Evolutionary conservation across 768 basidiomycete genomes (phyloP), one percentile per base, ranked within the genome.

Genomic region (Rossbeevera mucosa): DNA sequence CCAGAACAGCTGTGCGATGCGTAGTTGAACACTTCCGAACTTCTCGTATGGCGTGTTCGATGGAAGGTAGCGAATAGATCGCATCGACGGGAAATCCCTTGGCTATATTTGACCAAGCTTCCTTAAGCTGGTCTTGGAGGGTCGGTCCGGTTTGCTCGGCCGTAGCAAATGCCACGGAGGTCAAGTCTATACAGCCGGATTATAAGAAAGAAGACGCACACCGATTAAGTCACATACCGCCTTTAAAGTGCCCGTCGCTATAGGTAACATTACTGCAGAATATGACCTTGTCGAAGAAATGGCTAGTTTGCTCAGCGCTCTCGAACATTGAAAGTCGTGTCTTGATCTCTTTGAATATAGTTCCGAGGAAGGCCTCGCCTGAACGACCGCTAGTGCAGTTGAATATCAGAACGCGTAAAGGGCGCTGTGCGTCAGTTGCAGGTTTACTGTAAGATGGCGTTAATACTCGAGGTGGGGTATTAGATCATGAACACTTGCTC

Each of bases 251-350:
- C 0, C 96, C 96, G 56, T 91, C 85, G 1, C 81, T 78, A 63
- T 95, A 99, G 0, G 96, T 99, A 28, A 96, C 88, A 67, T 98
- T 99, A 44, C 93, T 85, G 71, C 94, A 98, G 70, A 99, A 98
- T 43, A 98, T 81, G 52, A 94, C 89, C 46, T 85, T 80, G 62
- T 91, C 80, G 59, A 96, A 96, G 62, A 91, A 85, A 8, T 56
- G 56, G 13, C 63, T 67, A 1, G 73, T 56, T 14, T 69, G 63
- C 48, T 77, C 76, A 0, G 69, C 58, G n/a, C 67, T 65, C 13
- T 68, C 60, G 30, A 78, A 68, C 18, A 67, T 51, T 52, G 72
- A 58, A 12, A 89, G 73, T 47, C 77, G 83, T 4, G 64, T 62
- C 7, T 73, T 68, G 22, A 81, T 76, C 25, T 77, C 79, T 1